Evolutionary conservation across 345 rosid genomes (phyloP).

Genomic region (Sonneratia caseolaris): DNA sequence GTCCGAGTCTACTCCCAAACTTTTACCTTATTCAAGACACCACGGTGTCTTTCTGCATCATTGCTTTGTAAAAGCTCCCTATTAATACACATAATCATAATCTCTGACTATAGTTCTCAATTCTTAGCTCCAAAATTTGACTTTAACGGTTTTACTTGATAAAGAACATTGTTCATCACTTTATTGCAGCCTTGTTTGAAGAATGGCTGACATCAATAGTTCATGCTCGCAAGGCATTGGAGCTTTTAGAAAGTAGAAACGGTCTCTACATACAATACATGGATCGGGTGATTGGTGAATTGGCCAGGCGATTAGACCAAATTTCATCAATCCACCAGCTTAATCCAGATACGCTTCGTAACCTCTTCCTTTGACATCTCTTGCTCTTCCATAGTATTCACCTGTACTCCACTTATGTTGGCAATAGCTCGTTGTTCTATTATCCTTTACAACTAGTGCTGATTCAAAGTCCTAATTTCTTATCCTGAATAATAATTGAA

Average conservation of each 20-base stretch:
- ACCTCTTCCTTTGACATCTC: constrained; percentile 25
- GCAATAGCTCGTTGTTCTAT: not conserved
- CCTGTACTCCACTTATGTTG: not conserved
- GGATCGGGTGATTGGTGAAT: constrained; percentile 62
- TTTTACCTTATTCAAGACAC: not conserved
- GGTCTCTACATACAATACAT: constrained; percentile 66
- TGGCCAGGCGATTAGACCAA: constrained; percentile 50
- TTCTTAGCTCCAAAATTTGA: not conserved
- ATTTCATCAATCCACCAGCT: constrained; percentile 39
- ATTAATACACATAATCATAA: not conserved
- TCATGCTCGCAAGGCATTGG: constrained; percentile 56
- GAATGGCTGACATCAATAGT: constrained; percentile 62
- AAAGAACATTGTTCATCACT: not conserved
- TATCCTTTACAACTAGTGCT: not conserved
- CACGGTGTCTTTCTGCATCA: not conserved
- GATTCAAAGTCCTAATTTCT: not conserved
- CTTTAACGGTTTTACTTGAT: not conserved
- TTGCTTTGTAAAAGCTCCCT: not conserved
- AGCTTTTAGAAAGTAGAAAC: constrained; percentile 59
- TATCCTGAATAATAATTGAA: not conserved
- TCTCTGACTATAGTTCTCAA: not conserved
- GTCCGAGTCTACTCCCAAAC: not conserved
- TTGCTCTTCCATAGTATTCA: not conserved
- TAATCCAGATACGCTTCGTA: constrained; percentile 37
- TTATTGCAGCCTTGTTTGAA: constrained; percentile 51